Base-by-base conservation (phyloP, 2,329 filamentous ascomycete species). In the Neofusicoccum cordaticola region DNA sequence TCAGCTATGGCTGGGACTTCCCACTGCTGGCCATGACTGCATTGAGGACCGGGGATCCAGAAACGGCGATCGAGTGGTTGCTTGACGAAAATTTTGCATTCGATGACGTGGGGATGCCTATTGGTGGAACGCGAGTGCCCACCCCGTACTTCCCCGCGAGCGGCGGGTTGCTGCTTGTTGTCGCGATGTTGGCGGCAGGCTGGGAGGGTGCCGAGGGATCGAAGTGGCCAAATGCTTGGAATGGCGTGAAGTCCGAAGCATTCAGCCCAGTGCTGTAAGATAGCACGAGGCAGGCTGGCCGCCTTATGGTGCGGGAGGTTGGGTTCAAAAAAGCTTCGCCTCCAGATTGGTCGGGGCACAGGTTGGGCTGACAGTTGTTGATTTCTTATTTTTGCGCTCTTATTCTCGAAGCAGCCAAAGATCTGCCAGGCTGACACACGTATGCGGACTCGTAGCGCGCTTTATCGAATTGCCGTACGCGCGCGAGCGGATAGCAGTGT, bases 111-210 rank as follows among this genome's bases (percentile, higher is more conserved):
- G 84, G 85, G 0, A 85, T 85, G 71, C 81, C 83, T 0, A 73
- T 83, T 4, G 84, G 84, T 5, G 83, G 83, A 0, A 75, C 77
- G 4, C 77, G 81, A 47, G 85, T 86, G 8, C 79, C 84, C 1
- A 86, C 85, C 34, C 85, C 85, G 9, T 87, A 87, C 71, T 85
- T 87, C 65, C 85, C 85, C 0, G 81, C 80, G 19, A 78, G 80
- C 41, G 79, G 81, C 2, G 79, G 79, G 1, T 74, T 87, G 65
- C 67, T 87, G 69, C 70, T 85, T 37, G 83, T 83, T 0, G 75
- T 84, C 65, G 84, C 82, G 2, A 85, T 86, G 83, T 82, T 86
- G 81, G 81, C 82, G 11, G 83, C 83, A 1, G 85, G 73, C 1
- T 86, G 85, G 84, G 83, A 86, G 69, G 82, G 79, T 1, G 71